Evolutionary conservation across 345 rosid species (phyloP), one percentile per base, ranked within the genome.

Genomic region (Eucalyptus curtisii): DNA sequence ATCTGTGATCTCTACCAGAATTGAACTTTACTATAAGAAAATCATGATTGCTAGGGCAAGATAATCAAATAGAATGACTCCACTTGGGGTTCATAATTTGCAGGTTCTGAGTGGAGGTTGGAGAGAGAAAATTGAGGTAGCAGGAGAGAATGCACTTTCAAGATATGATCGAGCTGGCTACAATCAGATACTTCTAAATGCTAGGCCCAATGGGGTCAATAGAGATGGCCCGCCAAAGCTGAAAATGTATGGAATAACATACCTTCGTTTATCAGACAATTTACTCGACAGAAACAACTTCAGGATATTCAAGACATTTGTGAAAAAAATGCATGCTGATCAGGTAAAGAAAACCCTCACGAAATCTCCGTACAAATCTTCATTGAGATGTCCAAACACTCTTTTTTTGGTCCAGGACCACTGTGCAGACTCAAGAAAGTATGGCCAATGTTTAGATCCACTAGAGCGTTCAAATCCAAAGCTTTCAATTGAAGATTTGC

Each of bases 311-410:
- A 95, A 93, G 92, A 94, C 87, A 71, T 95, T 96, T 33, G 96
- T 96, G 91, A 96, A 89, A 94, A 95, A 95, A 90, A 94, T 95
- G 97, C 98, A 96, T 86, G 99, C 96, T 37, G 95, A 96, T 91
- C 97, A 95, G 90, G 97, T 96, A 95, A 91, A 14, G 93, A 31
- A 86, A 37, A 25, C 31, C 49, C 61, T 17, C 68, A 81, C 22
- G 4, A 45, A 24, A 44, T 31, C 76, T 68, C 25, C 16, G 45
- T 33, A 10, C 12, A 45, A n/a, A 19, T 16, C 48, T 16, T 84
- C 47, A 45, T 50, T 68, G 79, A 59, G 80, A 45, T 27, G 79
- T 86, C 52, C 52, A 48, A 47, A 57, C 66, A n/a, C n/a, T 87
- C 57, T 61, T n/a, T 64, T 86, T 61, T 10, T 37, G 40, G 89